Percentiles rank a stretch among this genome's conserved stretches.
Evolutionary conservation across 305 asterid genomes (phyloP).

Genomic region (Plantago coronopus): DNA sequence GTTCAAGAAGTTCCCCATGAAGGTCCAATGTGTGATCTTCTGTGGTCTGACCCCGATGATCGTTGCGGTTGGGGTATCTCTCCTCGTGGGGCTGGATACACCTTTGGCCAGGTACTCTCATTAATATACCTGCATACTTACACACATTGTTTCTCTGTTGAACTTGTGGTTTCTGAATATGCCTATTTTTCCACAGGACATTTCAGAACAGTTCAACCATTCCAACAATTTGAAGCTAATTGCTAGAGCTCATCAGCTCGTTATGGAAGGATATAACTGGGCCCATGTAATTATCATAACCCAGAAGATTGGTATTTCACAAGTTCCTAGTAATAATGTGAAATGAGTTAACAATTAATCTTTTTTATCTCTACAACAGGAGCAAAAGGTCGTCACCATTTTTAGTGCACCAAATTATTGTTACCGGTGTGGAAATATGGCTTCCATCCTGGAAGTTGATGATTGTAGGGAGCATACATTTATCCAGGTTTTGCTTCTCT

Average conservation of each 20-base stretch:
- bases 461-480: constrained; percentile 85
- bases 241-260: constrained; percentile 96
- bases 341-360: constrained; percentile 4
- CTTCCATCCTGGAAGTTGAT: constrained; percentile 97
- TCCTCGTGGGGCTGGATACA: constrained; percentile 97
- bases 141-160: neutral
- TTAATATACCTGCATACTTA: neutral
- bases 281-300: constrained; percentile 63
- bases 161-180: constrained; percentile 12
- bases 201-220: constrained; percentile 93
- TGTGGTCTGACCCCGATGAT: constrained; percentile 99
- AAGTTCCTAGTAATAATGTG: neutral
- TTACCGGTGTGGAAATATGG: constrained; percentile 98
- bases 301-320: constrained; percentile 6
- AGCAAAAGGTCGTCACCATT: constrained; percentile 93
- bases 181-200: constrained; percentile 50
- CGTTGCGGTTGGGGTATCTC: constrained; percentile 99
- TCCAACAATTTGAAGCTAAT: constrained; percentile 77
- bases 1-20: constrained; percentile 99
- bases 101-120: constrained; percentile 80
- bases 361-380: constrained; percentile 37
- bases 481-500: constrained; percentile 61
- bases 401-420: constrained; percentile 96
- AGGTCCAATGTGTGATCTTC: constrained; percentile 95
- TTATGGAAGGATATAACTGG: constrained; percentile 98